Conservation (phyloP, 139 green algal genomes). For the Chlamydomonas sphaeroides region DNA sequence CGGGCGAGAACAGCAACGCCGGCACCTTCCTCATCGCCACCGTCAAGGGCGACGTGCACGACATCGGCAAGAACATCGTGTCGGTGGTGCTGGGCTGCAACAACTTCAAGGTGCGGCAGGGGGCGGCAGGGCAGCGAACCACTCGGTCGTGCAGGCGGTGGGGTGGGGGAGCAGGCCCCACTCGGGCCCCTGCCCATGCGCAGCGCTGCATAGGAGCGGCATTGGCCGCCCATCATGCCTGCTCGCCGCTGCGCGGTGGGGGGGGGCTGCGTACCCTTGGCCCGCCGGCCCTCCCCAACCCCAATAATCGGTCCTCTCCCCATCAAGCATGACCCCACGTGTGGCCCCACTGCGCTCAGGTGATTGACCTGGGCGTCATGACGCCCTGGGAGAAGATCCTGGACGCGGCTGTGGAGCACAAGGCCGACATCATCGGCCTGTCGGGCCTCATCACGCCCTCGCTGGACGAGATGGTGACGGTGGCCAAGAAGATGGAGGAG, state of each 20-base stretch:
- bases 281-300: too few species aligned
- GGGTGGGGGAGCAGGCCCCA: too few species aligned
- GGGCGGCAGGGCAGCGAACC: too few species aligned
- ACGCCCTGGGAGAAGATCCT: constrained; percentile 96
- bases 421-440: constrained; percentile 97
- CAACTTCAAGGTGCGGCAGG: constrained; percentile 95
- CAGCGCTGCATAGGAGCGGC: too few species aligned
- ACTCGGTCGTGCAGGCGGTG: too few species aligned
- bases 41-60: constrained; percentile 98
- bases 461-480: constrained; percentile 98
- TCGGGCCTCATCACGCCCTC: constrained; percentile 97
- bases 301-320: too few species aligned
- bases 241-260: too few species aligned
- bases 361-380: constrained; percentile 98
- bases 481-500: constrained; percentile 96
- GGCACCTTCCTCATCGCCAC: constrained; percentile 97
- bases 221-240: too few species aligned
- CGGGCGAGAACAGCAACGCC: constrained; percentile 72
- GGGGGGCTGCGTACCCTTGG: too few species aligned
- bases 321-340: neutral
- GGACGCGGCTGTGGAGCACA: constrained; percentile 86
- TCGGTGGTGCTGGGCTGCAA: constrained; percentile 98
- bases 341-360: constrained; percentile 44
- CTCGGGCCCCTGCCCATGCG: too few species aligned
- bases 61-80: constrained; percentile 99